Evolutionary conservation across 768 basidiomycete genomes (phyloP), one percentile per base, ranked within the genome.

Genomic region (Auriscalpium microsporum): DNA sequence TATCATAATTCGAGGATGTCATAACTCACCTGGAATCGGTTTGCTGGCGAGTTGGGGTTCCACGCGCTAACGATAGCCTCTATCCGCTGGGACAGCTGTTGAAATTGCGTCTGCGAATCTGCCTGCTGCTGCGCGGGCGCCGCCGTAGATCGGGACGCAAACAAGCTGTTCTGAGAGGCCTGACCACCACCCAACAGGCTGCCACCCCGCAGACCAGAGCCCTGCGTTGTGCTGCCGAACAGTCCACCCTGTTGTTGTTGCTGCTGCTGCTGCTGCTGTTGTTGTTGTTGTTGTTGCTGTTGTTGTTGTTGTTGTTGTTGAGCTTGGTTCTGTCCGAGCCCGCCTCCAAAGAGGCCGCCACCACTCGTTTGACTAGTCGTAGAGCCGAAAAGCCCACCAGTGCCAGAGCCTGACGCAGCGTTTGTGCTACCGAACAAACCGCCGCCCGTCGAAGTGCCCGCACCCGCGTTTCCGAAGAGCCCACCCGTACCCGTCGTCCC

Each of bases 11-110:
- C 13, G 21, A 35, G 35, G 50, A 23, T 21, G 6, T 35, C 17
- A 14, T 52, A 37, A 65, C 76, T 47, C 57, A 90, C 90, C 73
- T 92, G 90, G 68, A 94, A 94, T 48, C 84, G 78, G 67, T 90
- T 91, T 45, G 81, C 75, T 3, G 82, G 75, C 0, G 83, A 84
- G 19, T 68, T 61, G 19, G 89, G 73, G 63, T 85, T 82, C 89
- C 90, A 94, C 4, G 87, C 83, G 38, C 77, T 73, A 6, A 80
- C 76, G 53, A 91, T 77, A 0, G 65, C 72, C 64, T 88, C 83
- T 21, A 92, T 82, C 55, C 78, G 77, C 52, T 83, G 78, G 10
- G 71, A 67, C 21, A 88, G 63, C 40, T 72, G 76, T 3, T 69
- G 59, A 55, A 79, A 83, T 59, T 89, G 83, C 11, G 72, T 71